A percentile compares a stretch with the other conserved stretches of the same genome.
These are phyloP conservation scores for Phaeosphaeriaceae sp. DNA, from an alignment of 2,329 filamentous ascomycete species.

Conservation along the genomic window DNA sequence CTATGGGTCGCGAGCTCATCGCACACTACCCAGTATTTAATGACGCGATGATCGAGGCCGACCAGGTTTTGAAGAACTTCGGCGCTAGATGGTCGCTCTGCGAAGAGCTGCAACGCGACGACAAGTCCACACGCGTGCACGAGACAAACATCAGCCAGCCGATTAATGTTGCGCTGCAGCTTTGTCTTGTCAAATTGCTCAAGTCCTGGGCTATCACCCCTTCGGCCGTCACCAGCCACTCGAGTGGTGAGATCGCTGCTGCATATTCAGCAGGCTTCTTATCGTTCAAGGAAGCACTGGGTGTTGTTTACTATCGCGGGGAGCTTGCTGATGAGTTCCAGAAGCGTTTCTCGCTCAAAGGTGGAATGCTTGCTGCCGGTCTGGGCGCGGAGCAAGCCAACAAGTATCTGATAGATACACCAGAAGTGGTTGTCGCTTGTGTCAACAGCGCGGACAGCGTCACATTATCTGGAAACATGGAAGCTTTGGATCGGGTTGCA, in stretches of 20 bases:
- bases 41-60: neutral
- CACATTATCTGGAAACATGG: conserved; percentile 55
- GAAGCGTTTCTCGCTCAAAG: conserved; percentile 13
- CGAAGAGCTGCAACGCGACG: conserved; percentile 16
- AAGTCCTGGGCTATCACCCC: conserved; percentile 23
- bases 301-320: conserved; percentile 22
- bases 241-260: conserved; percentile 37
- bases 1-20: conserved; percentile 52
- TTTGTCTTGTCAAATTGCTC: conserved; percentile 28
- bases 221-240: conserved; percentile 30
- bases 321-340: neutral
- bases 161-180: conserved; percentile 30
- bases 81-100: conserved; percentile 14
- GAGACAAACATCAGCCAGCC: conserved; percentile 25
- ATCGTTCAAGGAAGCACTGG: conserved; percentile 11
- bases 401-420: conserved; percentile 7
- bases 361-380: conserved; percentile 43
- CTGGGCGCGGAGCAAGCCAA: conserved; percentile 16
- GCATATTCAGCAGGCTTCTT: conserved; percentile 28
- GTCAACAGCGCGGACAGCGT: conserved; percentile 53
- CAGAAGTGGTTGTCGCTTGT: conserved; percentile 26
- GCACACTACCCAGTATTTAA: conserved; percentile 17
- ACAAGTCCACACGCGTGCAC: conserved; percentile 12
- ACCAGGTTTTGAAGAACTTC: neutral
- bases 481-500: conserved; percentile 44